Percentiles rank a stretch among this genome's conserved stretches.
phyloP scores from a whole-genome alignment of 352 stramenopile genomes.

The Plasmopara viticola region DNA sequence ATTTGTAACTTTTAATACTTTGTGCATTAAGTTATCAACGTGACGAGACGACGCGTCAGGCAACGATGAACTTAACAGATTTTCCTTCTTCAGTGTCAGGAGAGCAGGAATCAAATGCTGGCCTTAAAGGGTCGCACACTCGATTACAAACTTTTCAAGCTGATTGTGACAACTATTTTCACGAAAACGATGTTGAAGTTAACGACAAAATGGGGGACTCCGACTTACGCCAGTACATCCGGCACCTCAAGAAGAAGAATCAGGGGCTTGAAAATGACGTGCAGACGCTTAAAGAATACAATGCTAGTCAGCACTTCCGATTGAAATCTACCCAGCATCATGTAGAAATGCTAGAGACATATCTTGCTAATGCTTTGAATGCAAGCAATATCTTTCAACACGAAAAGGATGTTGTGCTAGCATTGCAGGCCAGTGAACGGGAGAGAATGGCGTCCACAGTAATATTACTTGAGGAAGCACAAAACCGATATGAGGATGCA shows the following conservation, averaged over 20 bases:
- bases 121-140: no score
- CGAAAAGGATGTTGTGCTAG: slow-evolving; percentile 30
- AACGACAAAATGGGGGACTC: slow-evolving; percentile 20
- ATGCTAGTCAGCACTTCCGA: slow-evolving; percentile 32
- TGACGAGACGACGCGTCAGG: no score
- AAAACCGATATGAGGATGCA: slow-evolving; percentile 45
- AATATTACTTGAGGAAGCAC: slow-evolving; percentile 31
- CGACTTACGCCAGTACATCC: slow-evolving; percentile 46
- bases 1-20: slow-evolving; percentile 12
- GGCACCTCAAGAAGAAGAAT: slow-evolving; percentile 45
- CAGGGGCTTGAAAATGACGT: slow-evolving; percentile 37
- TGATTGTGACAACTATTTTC: slow-evolving; percentile 25
- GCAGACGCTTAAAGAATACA: slow-evolving; percentile 29
- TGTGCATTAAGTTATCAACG: no score
- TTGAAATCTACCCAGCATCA: slow-evolving; percentile 21
- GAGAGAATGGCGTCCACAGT: slow-evolving; percentile 30
- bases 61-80: no score
- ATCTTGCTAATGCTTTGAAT: slow-evolving; percentile 24
- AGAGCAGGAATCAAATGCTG: no score
- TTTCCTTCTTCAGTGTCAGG: no score
- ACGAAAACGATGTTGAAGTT: slow-evolving; percentile 27
- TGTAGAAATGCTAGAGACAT: slow-evolving; percentile 36
- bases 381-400: slow-evolving; percentile 22
- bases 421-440: slow-evolving; percentile 27
- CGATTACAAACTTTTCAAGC: slow-evolving; percentile 11